phyloP scores from a whole-genome alignment of 371 early-diverging fungal species.

The Actinomortierella wolfii region DNA sequence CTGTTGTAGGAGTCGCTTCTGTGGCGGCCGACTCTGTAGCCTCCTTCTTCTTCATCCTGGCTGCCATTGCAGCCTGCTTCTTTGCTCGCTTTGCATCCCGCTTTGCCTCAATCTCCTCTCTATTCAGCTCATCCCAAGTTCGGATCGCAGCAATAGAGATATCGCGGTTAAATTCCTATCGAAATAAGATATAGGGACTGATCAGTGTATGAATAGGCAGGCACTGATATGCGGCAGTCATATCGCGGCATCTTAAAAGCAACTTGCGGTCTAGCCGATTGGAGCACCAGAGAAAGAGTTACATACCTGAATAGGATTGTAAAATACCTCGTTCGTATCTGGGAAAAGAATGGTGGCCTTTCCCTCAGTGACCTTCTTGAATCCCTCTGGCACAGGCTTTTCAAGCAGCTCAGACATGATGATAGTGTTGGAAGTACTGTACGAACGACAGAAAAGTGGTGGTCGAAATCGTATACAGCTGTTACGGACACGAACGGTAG shows the following conservation, averaged over 20 bases:
- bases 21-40: slow-evolving; percentile 27
- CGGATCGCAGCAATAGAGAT: slow-evolving; percentile 88
- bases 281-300: slow-evolving; percentile 50
- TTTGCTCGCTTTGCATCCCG: slow-evolving; percentile 51
- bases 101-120: slow-evolving; percentile 56
- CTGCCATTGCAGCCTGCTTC: slow-evolving; percentile 19
- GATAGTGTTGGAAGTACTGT: neutral
- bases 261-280: too few species aligned
- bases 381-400: slow-evolving; percentile 31
- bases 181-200: slow-evolving; percentile 64
- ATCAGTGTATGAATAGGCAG: too few species aligned
- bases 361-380: slow-evolving; percentile 76
- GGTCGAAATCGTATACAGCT: too few species aligned
- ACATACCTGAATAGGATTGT: slow-evolving; percentile 98
- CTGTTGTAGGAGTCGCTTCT: too few species aligned
- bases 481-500: too few species aligned
- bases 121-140: slow-evolving; percentile 79
- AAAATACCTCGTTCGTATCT: slow-evolving; percentile 94
- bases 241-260: too few species aligned
- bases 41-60: slow-evolving; percentile 48
- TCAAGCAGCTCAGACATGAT: slow-evolving; percentile 24
- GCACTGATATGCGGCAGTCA: too few species aligned
- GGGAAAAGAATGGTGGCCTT: slow-evolving; percentile 91
- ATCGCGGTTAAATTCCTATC: slow-evolving; percentile 58
- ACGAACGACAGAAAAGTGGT: too few species aligned